These are phyloP conservation scores for Venturia nashicola DNA, from an alignment of 2,329 filamentous ascomycete species.

Conservation along the genomic window DNA sequence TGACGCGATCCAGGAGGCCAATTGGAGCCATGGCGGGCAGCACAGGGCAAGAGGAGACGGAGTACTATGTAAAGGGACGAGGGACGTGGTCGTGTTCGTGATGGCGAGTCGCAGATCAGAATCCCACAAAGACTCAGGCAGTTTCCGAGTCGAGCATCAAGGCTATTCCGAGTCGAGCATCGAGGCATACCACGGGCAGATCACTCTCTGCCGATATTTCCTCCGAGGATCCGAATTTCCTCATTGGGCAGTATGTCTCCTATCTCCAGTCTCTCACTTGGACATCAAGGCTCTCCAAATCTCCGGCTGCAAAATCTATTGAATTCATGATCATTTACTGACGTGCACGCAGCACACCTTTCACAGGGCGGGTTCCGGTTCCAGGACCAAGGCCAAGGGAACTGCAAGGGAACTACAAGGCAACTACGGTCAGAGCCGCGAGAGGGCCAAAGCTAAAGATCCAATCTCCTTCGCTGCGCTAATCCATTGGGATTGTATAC, in stretches of 20 bases:
- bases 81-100: neutral
- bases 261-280: neutral
- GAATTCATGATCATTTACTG: neutral
- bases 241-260: neutral
- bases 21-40: constrained; percentile 21
- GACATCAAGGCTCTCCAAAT: neutral
- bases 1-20: constrained; percentile 22
- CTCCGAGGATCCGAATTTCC: neutral
- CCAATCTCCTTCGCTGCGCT: neutral
- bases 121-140: too few species aligned
- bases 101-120: neutral
- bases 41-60: neutral
- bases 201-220: neutral
- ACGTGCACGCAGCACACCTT: neutral
- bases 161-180: too few species aligned
- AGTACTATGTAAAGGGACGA: neutral
- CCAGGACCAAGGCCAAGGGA: neutral
- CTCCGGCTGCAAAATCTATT: neutral
- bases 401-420: too few species aligned
- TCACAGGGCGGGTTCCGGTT: neutral
- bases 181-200: neutral
- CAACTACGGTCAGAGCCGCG: neutral
- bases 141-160: too few species aligned
- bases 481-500: neutral
- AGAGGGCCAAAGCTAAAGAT: neutral